Evolutionary conservation across 2,329 filamentous ascomycete species (phyloP).

Genomic region (Xylaria sp.): DNA sequence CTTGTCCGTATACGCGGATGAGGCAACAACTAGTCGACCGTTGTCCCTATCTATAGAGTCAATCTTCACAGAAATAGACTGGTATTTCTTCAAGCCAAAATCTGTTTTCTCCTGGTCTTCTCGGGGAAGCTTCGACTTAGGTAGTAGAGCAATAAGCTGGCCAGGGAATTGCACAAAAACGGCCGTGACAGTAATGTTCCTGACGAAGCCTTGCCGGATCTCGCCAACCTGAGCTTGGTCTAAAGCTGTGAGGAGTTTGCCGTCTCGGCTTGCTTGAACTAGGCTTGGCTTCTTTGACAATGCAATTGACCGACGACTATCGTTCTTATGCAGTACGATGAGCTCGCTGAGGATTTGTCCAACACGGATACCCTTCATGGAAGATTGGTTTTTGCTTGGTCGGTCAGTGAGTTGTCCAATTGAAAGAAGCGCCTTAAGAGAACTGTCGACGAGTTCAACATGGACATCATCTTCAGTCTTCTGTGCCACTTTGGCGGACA

Average conservation of each 20-base stretch:
- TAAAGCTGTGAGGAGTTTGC: slow-evolving; percentile 76
- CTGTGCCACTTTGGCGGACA: slow-evolving; percentile 83
- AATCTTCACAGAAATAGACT: slow-evolving; percentile 79
- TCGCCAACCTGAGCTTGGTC: slow-evolving; percentile 77
- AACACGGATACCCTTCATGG: slow-evolving; percentile 83
- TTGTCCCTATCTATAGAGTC: slow-evolving; percentile 76
- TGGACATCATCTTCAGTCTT: slow-evolving; percentile 81
- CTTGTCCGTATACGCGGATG: slow-evolving; percentile 58
- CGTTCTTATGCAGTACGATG: slow-evolving; percentile 87
- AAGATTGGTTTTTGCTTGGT: slow-evolving; percentile 75
- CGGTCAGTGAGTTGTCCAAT: slow-evolving; percentile 87
- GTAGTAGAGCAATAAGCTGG: slow-evolving; percentile 79
- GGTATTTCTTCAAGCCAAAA: slow-evolving; percentile 82
- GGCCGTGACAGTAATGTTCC: slow-evolving; percentile 83
- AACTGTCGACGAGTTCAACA: slow-evolving; percentile 78
- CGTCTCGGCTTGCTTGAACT: slow-evolving; percentile 77
- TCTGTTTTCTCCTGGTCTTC: slow-evolving; percentile 74
- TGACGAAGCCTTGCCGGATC: slow-evolving; percentile 81
- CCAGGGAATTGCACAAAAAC: slow-evolving; percentile 91
- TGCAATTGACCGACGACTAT: slow-evolving; percentile 77
- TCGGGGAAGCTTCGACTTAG: slow-evolving; percentile 80
- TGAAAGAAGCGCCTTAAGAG: slow-evolving; percentile 81
- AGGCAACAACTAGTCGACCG: slow-evolving; percentile 71
- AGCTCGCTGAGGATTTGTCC: slow-evolving; percentile 85
- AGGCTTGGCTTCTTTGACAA: slow-evolving; percentile 87